These are phyloP conservation scores for Ustilago cynodontis DNA, from an alignment of 1,284 basidiomycete genomes.

Conservation along the genomic window DNA sequence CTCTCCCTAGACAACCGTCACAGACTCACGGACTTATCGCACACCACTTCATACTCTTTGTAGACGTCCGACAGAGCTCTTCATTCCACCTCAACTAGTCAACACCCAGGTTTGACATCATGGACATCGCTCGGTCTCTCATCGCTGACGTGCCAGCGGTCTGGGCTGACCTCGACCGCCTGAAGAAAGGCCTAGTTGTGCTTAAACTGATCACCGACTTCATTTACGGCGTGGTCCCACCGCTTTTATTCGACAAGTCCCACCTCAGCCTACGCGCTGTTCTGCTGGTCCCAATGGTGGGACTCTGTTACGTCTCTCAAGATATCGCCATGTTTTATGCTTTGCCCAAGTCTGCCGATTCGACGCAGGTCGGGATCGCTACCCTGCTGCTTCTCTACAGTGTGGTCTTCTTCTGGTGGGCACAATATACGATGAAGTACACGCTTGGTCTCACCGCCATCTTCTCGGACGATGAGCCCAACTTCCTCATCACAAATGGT, in stretches of 20 bases:
- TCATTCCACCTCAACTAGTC: no score
- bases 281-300: slow-evolving; percentile 12
- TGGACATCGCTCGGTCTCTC: slow-evolving; percentile 28
- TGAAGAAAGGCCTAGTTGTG: slow-evolving; percentile 26
- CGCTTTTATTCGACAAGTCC: slow-evolving; percentile 34
- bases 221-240: slow-evolving; percentile 25
- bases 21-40: neutral
- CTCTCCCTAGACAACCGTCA: neutral
- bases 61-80: no score
- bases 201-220: slow-evolving; percentile 41
- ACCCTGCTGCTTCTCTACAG: slow-evolving; percentile 31
- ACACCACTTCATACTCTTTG: no score
- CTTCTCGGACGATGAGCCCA: slow-evolving; percentile 40
- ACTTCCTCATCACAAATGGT: slow-evolving; percentile 34
- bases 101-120: slow-evolving; percentile 7
- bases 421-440: slow-evolving; percentile 36
- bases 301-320: slow-evolving; percentile 7
- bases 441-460: slow-evolving; percentile 25
- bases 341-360: slow-evolving; percentile 34
- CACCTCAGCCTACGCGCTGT: slow-evolving; percentile 28
- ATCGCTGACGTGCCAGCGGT: slow-evolving; percentile 24
- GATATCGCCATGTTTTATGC: slow-evolving; percentile 44
- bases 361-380: slow-evolving; percentile 27
- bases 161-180: slow-evolving; percentile 28
- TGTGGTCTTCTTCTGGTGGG: slow-evolving; percentile 45